Percentiles rank a stretch among this genome's conserved stretches.
phyloP scores from a whole-genome alignment of 129 eudicot genomes.

The Flaveria robusta region DNA sequence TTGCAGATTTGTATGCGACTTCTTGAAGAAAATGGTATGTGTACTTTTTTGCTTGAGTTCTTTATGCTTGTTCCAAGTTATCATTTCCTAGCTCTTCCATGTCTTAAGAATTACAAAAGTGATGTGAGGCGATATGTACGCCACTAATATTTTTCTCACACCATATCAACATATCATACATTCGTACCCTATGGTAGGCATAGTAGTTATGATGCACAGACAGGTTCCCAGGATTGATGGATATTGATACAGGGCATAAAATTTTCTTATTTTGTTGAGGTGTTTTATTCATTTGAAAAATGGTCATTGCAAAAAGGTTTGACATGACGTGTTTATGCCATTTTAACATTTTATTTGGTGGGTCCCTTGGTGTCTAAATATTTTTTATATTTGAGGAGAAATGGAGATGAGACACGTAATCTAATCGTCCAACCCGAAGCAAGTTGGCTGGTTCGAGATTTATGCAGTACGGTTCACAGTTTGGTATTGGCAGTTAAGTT shows the following conservation, averaged over 20 bases:
- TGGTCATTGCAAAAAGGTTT: background rate
- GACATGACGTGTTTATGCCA: background rate
- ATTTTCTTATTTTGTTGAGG: background rate
- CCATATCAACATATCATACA: too few species aligned
- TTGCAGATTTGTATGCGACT: slow-evolving; percentile 85
- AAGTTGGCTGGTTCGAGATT: background rate
- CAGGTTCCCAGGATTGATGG: background rate
- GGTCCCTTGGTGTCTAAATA: background rate
- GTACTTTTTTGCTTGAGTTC: background rate
- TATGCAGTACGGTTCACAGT: background rate
- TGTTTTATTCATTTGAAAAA: background rate
- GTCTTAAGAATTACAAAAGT: background rate
- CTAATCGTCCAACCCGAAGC: background rate
- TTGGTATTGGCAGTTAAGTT: background rate
- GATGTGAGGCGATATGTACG: too few species aligned
- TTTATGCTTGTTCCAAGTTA: background rate
- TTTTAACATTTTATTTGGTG: background rate
- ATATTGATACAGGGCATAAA: background rate
- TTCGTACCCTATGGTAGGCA: background rate
- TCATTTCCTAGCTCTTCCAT: background rate
- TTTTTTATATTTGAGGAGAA: background rate
- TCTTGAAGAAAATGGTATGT: slow-evolving; percentile 82
- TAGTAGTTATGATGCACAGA: background rate
- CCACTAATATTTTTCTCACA: background rate
- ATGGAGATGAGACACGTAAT: background rate